phyloP scores from a whole-genome alignment of 1,284 basidiomycete genomes.

The Pterulicium gracile region DNA sequence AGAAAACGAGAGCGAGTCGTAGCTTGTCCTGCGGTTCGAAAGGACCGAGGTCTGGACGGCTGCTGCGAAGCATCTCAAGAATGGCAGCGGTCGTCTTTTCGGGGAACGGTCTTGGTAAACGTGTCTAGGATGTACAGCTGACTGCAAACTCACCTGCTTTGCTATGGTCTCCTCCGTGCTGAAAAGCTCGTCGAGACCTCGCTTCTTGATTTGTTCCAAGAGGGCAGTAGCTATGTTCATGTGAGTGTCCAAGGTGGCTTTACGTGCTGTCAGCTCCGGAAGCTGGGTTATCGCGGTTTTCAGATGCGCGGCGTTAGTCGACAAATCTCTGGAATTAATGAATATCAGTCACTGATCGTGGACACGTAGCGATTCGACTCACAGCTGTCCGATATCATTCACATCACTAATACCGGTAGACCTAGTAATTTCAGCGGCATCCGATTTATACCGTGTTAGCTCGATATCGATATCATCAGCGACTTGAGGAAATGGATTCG shows the following conservation, averaged over 20 bases:
- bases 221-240: slow-evolving; percentile 99
- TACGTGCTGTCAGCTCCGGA: slow-evolving; percentile 95
- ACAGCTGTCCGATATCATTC: slow-evolving; percentile 92
- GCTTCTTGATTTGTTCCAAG: slow-evolving; percentile 91
- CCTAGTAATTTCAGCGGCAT: slow-evolving; percentile 94
- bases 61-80: slow-evolving; percentile 70
- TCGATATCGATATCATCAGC: slow-evolving; percentile 96
- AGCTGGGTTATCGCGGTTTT: slow-evolving; percentile 97
- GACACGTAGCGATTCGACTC: slow-evolving; percentile 23
- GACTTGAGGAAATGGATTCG: slow-evolving; percentile 96
- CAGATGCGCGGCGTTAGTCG: slow-evolving; percentile 88
- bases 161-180: slow-evolving; percentile 88
- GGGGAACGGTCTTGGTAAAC: slow-evolving; percentile 4
- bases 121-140: slow-evolving; percentile 1
- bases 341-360: slow-evolving; percentile 3
- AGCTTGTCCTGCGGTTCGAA: slow-evolving; percentile 84
- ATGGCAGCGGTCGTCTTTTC: slow-evolving; percentile 66
- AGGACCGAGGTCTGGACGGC: slow-evolving; percentile 43
- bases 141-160: slow-evolving; percentile 49
- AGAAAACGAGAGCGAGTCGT: slow-evolving; percentile 89
- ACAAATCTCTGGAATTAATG: slow-evolving; percentile 59
- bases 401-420: slow-evolving; percentile 95
- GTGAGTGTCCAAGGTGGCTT: slow-evolving; percentile 93
- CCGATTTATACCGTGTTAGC: slow-evolving; percentile 90
- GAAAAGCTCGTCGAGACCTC: slow-evolving; percentile 93